Conservation (phyloP, 306 rosid genomes). For the Cicer cuneatum region DNA sequence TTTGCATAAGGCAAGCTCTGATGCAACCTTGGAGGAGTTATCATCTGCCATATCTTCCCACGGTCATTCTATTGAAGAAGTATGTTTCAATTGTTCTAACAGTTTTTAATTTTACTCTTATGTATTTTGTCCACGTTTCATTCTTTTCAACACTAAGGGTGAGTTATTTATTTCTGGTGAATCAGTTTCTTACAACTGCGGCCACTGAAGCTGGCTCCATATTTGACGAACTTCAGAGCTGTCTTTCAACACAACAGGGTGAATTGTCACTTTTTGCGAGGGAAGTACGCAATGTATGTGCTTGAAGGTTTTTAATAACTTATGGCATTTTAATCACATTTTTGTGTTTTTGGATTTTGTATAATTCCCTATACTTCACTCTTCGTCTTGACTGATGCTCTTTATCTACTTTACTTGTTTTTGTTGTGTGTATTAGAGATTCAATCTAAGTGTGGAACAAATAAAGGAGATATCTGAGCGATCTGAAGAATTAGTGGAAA, state of each 20-base stretch:
- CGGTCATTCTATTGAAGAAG: constrained; percentile 73
- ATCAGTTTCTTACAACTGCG: constrained; percentile 77
- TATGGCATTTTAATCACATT: background rate
- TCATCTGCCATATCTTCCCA: constrained; percentile 68
- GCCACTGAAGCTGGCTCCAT: constrained; percentile 60
- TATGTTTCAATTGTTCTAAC: constrained; percentile 44
- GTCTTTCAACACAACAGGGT: constrained; percentile 75
- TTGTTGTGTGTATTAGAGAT: constrained; percentile 63
- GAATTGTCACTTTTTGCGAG: constrained; percentile 70
- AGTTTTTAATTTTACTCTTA: background rate
- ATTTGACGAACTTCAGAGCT: constrained; percentile 70
- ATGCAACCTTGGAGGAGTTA: constrained; percentile 77
- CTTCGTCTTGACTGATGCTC: background rate
- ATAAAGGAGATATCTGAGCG: constrained; percentile 70
- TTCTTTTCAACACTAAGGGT: background rate
- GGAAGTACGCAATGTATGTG: constrained; percentile 74
- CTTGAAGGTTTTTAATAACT: constrained; percentile 10
- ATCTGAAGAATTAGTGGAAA: constrained; percentile 69
- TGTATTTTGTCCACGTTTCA: background rate
- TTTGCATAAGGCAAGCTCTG: constrained; percentile 79
- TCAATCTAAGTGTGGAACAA: constrained; percentile 63
- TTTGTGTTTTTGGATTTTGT: background rate
- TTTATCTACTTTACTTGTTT: constrained; percentile 16
- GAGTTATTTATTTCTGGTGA: constrained; percentile 21
- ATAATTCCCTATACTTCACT: background rate